phyloP scores from a whole-genome alignment of 768 basidiomycete species.

The Gloeostereum incarnatum region DNA sequence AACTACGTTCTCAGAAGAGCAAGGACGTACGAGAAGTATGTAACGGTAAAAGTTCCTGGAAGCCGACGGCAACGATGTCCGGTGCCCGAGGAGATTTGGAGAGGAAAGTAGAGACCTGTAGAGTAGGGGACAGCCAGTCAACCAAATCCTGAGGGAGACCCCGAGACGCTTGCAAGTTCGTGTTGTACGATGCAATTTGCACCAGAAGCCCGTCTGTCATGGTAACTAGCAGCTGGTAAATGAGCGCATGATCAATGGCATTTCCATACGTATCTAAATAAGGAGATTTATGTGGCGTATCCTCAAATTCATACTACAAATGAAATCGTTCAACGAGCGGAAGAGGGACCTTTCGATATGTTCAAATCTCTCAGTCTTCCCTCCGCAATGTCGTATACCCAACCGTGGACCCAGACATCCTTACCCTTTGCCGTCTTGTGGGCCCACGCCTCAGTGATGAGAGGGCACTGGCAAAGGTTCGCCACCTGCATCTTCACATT shows the following conservation, averaged over 20 bases:
- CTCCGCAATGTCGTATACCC: slow-evolving; percentile 57
- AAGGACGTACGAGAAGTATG: slow-evolving; percentile 66
- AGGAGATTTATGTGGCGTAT: no score
- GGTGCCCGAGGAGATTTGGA: slow-evolving; percentile 57
- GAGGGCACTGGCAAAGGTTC: slow-evolving; percentile 35
- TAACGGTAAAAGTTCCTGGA: slow-evolving; percentile 88
- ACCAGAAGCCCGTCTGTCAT: slow-evolving; percentile 46
- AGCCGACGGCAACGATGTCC: slow-evolving; percentile 84
- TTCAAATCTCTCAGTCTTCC: slow-evolving; percentile 52
- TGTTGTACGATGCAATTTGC: slow-evolving; percentile 87
- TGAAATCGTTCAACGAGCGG: neutral
- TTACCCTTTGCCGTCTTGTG: slow-evolving; percentile 30
- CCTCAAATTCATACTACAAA: no score
- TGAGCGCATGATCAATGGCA: no score
- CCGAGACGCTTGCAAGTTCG: slow-evolving; percentile 66
- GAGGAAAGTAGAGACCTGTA: slow-evolving; percentile 68
- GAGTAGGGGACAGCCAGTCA: slow-evolving; percentile 82
- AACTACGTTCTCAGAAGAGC: slow-evolving; percentile 1
- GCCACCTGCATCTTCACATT: slow-evolving; percentile 51
- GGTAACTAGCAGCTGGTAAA: slow-evolving; percentile 5
- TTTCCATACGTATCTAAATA: no score
- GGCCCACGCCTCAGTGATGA: slow-evolving; percentile 39
- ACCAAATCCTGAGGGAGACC: slow-evolving; percentile 74
- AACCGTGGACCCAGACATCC: slow-evolving; percentile 56
- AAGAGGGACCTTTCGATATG: slow-evolving; percentile 28